Base-by-base conservation (phyloP, 2,329 filamentous ascomycete genomes). In the Calonectria leucothoes region DNA sequence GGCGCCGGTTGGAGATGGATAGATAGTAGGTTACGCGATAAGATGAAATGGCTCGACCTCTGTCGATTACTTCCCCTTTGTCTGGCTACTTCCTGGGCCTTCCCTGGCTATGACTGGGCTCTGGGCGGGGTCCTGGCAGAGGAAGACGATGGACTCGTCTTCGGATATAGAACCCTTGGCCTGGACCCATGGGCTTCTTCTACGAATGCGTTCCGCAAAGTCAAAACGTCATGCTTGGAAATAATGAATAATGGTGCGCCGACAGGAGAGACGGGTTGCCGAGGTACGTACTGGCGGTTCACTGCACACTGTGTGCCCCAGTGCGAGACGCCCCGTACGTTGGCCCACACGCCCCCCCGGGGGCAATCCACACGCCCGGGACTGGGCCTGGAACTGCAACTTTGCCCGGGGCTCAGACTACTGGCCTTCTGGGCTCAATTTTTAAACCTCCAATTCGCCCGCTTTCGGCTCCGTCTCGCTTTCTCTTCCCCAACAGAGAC, bases 381-480 rank as follows among this genome's bases (percentile, higher is more conserved):
- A 72, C 70, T 68, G 65, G 45, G 55, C 55, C 64, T 64, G 64
- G 45, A 51, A 51, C 52, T 71, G 70, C 52, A 59, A 57, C 59
- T 61, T 63, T 59, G 49, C 65, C 48, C 35, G 65, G 67, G 57
- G 49, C 37, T 69, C 57, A 64, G 57, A 51, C 69, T 70, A 45
- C 55, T 59, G 48, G 66, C 49, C 72, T 74, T 75, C 73, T 68
- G 71, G 72, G 63, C 73, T 74, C 66, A 72, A 69, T 79, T 80
- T 75, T 71, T 78, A 78, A 80, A 80, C 76, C 76, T 79, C 52
- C 72, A 74, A 61, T 57, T 66, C 72, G 72, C 78, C 75, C 78
- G 70, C 76, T 75, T 70, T 76, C 76, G 74, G 72, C 70, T 71
- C 59, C 37, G 61, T 66, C 66, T 66, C 67, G 45, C 66, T 64